Base-by-base conservation (phyloP, 2,329 filamentous ascomycete genomes). In the Penicillium corylophilum region DNA sequence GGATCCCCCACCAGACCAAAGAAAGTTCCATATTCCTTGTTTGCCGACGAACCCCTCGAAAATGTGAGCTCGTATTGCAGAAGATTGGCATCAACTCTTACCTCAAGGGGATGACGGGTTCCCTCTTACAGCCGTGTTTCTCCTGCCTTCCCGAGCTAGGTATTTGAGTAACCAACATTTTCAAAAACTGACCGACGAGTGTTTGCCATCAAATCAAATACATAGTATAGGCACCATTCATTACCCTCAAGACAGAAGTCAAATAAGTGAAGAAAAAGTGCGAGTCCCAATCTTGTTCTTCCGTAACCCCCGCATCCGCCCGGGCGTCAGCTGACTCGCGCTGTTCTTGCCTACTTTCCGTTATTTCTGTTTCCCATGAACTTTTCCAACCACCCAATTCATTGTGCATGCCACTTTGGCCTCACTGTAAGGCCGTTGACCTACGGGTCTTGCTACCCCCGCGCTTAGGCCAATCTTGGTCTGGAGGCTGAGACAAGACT, bases 381-480 rank as follows among this genome's bases (percentile, higher is more conserved):
- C 20, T 42, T 15, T 35, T 12, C 18, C 10, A 20, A 38, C 35
- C 41, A 31, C 13, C 33, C 16, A 20, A 38, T 47, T 9, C 46
- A 31, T 28, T 28, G 39, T 58, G 51, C 42, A 48, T 52, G 56
- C 44, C 31, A 52, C 8, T 31, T 20, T 7, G 22, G 23, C 15
- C 46, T 38, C 20, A 13, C 45, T 39, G 40, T 53, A 48, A 46
- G 31, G 28, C 50, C 46, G 49, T 56, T 57, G 53, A 56, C 57
- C 60, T 51, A 60, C 59, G 61, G 61, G 61, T 56, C 54, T 56
- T 29, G n/a, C 44, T 51, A 20, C 35, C 43, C 46, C 50, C 46
- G 55, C 57, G 55, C 59, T 59, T 60, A 55, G 47, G 48, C 58
- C 48, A 31, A n/a, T 53, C 56, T 57, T 44, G 56, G 54, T 54